Percentiles rank a stretch among this genome's conserved stretches.
These are phyloP conservation scores for Colletotrichum cereale DNA, from an alignment of 2,329 filamentous ascomycete genomes.

Conservation along the genomic window DNA sequence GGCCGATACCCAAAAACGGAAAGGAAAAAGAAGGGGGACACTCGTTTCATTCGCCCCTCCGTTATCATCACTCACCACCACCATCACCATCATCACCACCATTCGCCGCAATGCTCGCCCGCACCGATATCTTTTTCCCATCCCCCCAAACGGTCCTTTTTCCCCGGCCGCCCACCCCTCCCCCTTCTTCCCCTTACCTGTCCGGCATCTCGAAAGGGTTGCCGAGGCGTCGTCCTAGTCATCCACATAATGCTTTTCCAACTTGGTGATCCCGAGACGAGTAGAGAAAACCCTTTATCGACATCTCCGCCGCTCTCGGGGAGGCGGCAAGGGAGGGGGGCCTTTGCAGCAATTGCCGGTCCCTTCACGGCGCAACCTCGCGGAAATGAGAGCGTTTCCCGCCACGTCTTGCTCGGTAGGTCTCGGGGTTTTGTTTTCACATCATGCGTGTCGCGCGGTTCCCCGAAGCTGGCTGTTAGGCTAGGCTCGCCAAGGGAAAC, in stretches of 20 bases:
- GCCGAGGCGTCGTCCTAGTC: conserved; percentile 29
- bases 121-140: neutral
- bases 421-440: conserved; percentile 18
- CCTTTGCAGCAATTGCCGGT: conserved; percentile 18
- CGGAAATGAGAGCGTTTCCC: neutral
- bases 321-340: neutral
- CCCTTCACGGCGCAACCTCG: conserved; percentile 39
- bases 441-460: conserved; percentile 3
- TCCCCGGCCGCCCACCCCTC: conserved; percentile 19
- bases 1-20: neutral
- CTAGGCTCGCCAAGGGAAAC: neutral
- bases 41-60: conserved; percentile 18
- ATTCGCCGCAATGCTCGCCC: conserved; percentile 35
- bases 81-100: neutral
- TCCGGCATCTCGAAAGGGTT: too few relatives aligned
- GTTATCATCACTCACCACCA: neutral
- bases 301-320: conserved; percentile 1
- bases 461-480: conserved; percentile 18
- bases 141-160: conserved; percentile 11
- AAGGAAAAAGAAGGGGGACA: too few relatives aligned
- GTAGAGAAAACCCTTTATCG: neutral
- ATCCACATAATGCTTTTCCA: too few relatives aligned
- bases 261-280: neutral
- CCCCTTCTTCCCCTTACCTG: neutral
- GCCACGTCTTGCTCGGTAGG: conserved; percentile 17